Base-by-base conservation (phyloP, 768 basidiomycete species). In the Hygrocybe punicea region DNA sequence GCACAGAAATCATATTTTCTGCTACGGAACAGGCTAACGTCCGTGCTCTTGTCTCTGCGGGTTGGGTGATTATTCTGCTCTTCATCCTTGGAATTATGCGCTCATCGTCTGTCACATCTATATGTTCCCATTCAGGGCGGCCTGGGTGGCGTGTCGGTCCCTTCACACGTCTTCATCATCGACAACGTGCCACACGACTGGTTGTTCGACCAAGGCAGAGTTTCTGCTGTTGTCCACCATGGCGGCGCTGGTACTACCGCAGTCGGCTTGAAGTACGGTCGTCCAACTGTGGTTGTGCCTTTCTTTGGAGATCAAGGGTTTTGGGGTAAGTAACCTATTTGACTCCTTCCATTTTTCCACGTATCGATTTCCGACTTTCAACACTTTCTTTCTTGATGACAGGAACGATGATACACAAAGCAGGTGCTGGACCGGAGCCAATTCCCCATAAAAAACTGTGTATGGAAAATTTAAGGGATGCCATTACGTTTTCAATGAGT, bases 231-330 rank as follows among this genome's bases (percentile, higher is more conserved):
- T 1, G 80, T 83, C 7, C 84, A 85, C 65, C 84, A 81, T 64
- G 85, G 84, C 2, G 84, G 84, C 3, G 85, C 85, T 7, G 85
- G 85, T 1, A 87, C 85, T 1, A 85, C 83, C 8, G 84, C 85
- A 0, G 80, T 82, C 33, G 85, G 84, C 0, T 69, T 87, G 6
- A 70, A 80, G 3, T 81, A 83, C 58, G 84, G 84, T 0, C 68
- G 78, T 8, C 84, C 85, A 2, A 85, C 84, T 0, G 77, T 84
- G 8, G 78, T 86, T 4, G 80, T 85, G 0, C 84, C 84, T 0
- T 86, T 84, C 70, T 87, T 87, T 63, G 85, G 85, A 0, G 85
- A 87, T 61, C 84, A 86, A 62, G 76, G 69, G 2, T 81, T 81
- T 63, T 82, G 81, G 81, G 79, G 78, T 75, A 59, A 19, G 68